Evolutionary conservation across 1,284 basidiomycete genomes (phyloP), one percentile per base, ranked within the genome.

Genomic region (Hemileia vastatrix): DNA sequence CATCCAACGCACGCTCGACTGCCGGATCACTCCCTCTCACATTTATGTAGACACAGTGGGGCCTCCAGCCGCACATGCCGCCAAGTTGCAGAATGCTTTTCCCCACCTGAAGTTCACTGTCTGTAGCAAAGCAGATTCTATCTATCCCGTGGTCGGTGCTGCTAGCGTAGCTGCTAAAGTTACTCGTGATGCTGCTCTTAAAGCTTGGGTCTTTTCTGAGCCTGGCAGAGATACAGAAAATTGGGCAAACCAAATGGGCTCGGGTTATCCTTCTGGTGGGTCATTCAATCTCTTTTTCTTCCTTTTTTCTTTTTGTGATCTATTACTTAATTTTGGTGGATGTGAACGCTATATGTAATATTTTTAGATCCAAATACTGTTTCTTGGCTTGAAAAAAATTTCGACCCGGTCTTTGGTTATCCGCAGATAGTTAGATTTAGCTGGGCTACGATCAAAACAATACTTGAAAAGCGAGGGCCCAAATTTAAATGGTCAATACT

Each of bases 111-210:
- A 81, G 47, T 93, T 97, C 76, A 92, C 88, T 0, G 94, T 98
- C 11, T 84, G 86, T 18, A 84, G 84, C 27, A 97, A 98, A 78
- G 94, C 94, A 13, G 94, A 98, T 76, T 87, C 87, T 18, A 85
- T 91, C 68, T 98, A 86, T 81, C 95, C 93, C 70, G 92, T 98
- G 66, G 95, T 98, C 61, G 88, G 91, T 19, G 94, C 94, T 4
- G 95, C 94, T 1, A 92, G 88, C 75, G 90, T 98, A 32, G 89
- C 92, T 3, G 94, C 94, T 3, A 98, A 98, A 77, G 92, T 93
- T 36, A 98, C 94, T 0, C 81, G 94, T 66, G 94, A 98, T 72
- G 83, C 86, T 3, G 92, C 90, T 77, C 80, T 98, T 19, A 86
- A 94, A 58, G 81, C 81, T 8, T 98, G 94, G 94, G 68, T 71